Evolutionary conservation across 1,284 basidiomycete genomes (phyloP), one percentile per base, ranked within the genome.

Genomic region (Coniferiporia sulphurascens): DNA sequence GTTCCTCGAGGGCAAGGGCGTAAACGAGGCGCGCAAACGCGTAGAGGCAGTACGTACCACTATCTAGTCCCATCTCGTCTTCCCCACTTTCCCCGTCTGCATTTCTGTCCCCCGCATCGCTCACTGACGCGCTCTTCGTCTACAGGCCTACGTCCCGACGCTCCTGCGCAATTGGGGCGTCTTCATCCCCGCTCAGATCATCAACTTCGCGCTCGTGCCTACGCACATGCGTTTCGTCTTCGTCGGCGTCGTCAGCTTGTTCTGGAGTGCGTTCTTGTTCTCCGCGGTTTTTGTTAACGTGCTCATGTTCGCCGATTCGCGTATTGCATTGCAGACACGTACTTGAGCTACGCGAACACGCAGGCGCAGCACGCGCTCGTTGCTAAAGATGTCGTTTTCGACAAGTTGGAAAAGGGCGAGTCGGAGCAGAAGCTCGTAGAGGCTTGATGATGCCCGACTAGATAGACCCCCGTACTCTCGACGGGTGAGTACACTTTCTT

Each of bases 161-260:
- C 72, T 91, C 27, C 63, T 90, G 43, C 85, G 85, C 60, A 89
- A 89, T 71, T 91, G 89, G 87, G 78, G 74, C 12, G 89, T 93
- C 8, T 93, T 89, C 69, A 79, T 87, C 49, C 92, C 92, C 0
- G 84, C 90, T 0, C 91, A 94, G 69, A 70, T 90, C 58, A 74
- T 92, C 75, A 95, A 95, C 74, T 94, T 94, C 67, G 76, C 84
- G 12, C 22, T 94, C 53, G 81, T 94, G 0, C 93, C 92, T 0
- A 81, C 80, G 3, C 91, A 93, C 66, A 76, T 93, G 57, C 84
- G 91, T n/a, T 85, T 94, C 61, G 78, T 88, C 7, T 77, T 88
- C 19, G 81, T 93, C 32, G 84, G 91, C 67, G 80, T 87, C 13
- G 90, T 95, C 56, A 88, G 86, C 61, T 77, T 95, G 56, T 90